Percentiles rank a stretch among this genome's conserved stretches.
These are phyloP conservation scores for Calcarisporium arbuscula DNA, from an alignment of 2,329 filamentous ascomycete species.

Conservation along the genomic window DNA sequence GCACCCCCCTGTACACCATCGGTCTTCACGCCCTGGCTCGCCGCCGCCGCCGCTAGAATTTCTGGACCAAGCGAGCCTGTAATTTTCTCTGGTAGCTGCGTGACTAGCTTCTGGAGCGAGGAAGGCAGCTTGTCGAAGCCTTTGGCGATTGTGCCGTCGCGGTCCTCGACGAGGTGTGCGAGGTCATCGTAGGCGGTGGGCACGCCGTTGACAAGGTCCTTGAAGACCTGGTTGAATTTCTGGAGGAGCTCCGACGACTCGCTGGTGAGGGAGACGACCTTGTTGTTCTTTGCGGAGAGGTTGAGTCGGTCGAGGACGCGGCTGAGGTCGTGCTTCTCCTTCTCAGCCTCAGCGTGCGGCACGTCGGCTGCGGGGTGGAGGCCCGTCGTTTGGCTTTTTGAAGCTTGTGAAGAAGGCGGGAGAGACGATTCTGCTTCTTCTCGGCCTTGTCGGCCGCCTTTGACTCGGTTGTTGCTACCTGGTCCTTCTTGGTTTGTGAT, in stretches of 20 bases:
- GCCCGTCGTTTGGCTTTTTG: conserved; percentile 31
- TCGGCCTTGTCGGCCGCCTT: conserved; percentile 21
- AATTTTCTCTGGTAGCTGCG: conserved; percentile 75
- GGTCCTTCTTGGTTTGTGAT: conserved; percentile 17
- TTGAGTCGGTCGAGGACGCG: conserved; percentile 79
- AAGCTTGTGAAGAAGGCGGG: conserved; percentile 28
- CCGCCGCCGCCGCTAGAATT: conserved; percentile 70
- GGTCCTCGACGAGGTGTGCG: conserved; percentile 53
- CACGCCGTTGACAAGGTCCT: conserved; percentile 85
- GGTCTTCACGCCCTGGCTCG: conserved; percentile 63
- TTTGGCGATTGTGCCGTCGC: conserved; percentile 52
- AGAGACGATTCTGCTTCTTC: conserved; percentile 29
- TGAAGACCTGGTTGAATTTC: conserved; percentile 83
- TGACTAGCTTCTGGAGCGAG: conserved; percentile 80
- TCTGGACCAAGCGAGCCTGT: conserved; percentile 73
- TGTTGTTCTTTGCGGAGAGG: conserved; percentile 76
- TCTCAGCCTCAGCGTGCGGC: conserved; percentile 33
- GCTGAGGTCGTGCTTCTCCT: conserved; percentile 65
- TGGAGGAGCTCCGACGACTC: conserved; percentile 77
- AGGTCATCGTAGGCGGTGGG: conserved; percentile 92
- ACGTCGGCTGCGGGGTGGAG: conserved; percentile 28
- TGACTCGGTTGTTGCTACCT: conserved; percentile 21
- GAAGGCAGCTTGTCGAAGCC: conserved; percentile 64
- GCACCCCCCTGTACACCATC: conserved; percentile 49
- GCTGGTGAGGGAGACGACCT: conserved; percentile 74